Evolutionary conservation across 345 rosid genomes (phyloP), one percentile per base, ranked within the genome.

Genomic region (Bruguiera parviflora): DNA sequence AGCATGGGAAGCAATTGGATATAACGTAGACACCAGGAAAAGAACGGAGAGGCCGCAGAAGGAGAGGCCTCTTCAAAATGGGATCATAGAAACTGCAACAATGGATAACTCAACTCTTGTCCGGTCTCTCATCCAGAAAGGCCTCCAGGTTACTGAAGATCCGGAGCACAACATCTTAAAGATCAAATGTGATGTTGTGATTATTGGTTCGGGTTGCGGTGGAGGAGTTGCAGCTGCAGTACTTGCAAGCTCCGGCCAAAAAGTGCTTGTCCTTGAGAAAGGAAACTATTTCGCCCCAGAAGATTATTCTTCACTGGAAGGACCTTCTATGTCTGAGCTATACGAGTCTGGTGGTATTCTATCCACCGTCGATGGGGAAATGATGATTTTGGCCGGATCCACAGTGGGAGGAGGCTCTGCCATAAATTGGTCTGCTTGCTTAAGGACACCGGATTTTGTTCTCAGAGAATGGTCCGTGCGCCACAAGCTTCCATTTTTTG

Each of bases 201-300:
- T 88, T 9, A 69, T 88, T 15, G 94, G 91, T 28, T 84, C 91
- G 8, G 89, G 91, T 56, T 84, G 91, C 8, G 91, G 94, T 10
- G 91, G 91, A 68, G 94, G 86, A 8, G 89, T 86, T 66, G 91
- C 94, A 57, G 94, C 91, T n/a, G 85, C 86, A 31, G 74, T 77
- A 68, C 89, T 88, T 43, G 93, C 91, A 59, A 82, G 72, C 46
- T 81, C 88, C 2, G 93, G 94, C 22, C 84, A 67, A 27, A 88
- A 69, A 31, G 91, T 86, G 21, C 49, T 88, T 25, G 87, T 88
- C 64, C 70, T 88, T 20, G 94, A 88, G 78, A 88, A 88, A 79
- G 91, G 88, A 25, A 88, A 86, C 79, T 88, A 88, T 72, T 88
- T 83, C 52, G 84, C 66, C 0, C 60, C 91, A 0, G 69, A 67